A percentile compares a stretch with the other conserved stretches of the same genome.
Conservation (phyloP, 306 rosid genomes). For the Cucurbita maxima region DNA sequence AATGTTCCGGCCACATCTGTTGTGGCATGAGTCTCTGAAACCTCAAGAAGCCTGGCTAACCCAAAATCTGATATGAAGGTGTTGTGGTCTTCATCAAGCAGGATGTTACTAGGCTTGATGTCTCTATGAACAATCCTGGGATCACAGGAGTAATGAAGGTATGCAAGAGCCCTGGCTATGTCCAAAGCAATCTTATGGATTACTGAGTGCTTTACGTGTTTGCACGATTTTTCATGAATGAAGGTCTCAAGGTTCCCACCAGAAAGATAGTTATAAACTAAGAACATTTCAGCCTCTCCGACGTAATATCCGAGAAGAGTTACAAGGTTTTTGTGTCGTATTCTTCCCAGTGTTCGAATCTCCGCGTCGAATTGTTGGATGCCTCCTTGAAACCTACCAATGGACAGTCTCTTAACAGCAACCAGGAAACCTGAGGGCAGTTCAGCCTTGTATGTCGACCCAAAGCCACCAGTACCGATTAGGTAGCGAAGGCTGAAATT, state of each 20-base stretch:
- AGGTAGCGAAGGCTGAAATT: slow-evolving; percentile 50
- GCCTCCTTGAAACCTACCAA: slow-evolving; percentile 63
- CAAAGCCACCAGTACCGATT: slow-evolving; percentile 60
- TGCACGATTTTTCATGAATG: slow-evolving; percentile 36
- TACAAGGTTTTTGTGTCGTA: slow-evolving; percentile 57
- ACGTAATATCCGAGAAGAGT: slow-evolving; percentile 60
- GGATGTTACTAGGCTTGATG: slow-evolving; percentile 69
- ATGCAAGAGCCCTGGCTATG: slow-evolving; percentile 50
- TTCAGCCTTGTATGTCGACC: slow-evolving; percentile 66
- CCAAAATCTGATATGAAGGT: slow-evolving; percentile 62
- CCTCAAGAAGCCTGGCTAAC: slow-evolving; percentile 52
- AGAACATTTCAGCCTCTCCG: slow-evolving; percentile 50
- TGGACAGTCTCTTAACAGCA: slow-evolving; percentile 49
- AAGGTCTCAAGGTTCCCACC: slow-evolving; percentile 62
- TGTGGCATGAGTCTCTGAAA: slow-evolving; percentile 63
- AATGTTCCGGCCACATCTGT: slow-evolving; percentile 66
- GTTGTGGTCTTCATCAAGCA: slow-evolving; percentile 43
- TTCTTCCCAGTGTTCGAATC: slow-evolving; percentile 51
- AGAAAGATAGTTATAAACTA: slow-evolving; percentile 54
- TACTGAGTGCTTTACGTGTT: slow-evolving; percentile 33
- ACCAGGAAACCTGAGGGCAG: slow-evolving; percentile 36
- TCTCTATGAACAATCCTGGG: slow-evolving; percentile 67
- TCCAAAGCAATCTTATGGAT: slow-evolving; percentile 46
- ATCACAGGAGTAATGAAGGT: slow-evolving; percentile 54
- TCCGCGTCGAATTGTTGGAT: slow-evolving; percentile 64